Percentiles rank a stretch among this genome's conserved stretches.
Evolutionary conservation across 371 early-diverging fungal genomes (phyloP).

Genomic region (Mortierella sp.): DNA sequence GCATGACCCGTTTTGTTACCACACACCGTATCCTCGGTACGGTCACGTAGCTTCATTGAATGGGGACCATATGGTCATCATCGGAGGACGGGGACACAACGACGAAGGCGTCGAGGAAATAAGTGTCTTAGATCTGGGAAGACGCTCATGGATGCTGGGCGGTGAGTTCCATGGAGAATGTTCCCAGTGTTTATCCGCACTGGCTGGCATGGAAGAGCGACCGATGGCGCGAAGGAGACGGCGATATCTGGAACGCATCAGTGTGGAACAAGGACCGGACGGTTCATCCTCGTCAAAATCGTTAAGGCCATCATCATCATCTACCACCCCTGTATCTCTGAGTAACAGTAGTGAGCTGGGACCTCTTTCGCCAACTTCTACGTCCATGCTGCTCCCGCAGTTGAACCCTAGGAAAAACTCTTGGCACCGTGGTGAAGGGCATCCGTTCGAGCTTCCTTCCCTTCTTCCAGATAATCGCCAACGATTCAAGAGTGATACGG

Average conservation of each 20-base stretch:
- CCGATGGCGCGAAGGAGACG: slow-evolving; percentile 41
- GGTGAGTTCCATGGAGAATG: slow-evolving; percentile 16
- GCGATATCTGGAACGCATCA: slow-evolving; percentile 37
- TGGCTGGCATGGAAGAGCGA: slow-evolving; percentile 26
- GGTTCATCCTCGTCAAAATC: neutral
- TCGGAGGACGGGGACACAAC: slow-evolving; percentile 75
- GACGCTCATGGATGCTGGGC: slow-evolving; percentile 64
- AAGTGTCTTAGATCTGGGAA: slow-evolving; percentile 69
- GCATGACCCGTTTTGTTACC: slow-evolving; percentile 36
- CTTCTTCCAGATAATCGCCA: slow-evolving; percentile 8
- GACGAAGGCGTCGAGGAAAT: slow-evolving; percentile 75
- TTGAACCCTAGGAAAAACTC: slow-evolving; percentile 47
- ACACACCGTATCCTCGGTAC: slow-evolving; percentile 69
- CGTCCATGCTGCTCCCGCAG: slow-evolving; percentile 13
- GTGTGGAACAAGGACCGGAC: slow-evolving; percentile 2
- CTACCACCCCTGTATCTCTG: neutral
- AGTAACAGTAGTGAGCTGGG: neutral
- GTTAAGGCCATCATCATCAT: neutral
- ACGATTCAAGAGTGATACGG: slow-evolving; percentile 29
- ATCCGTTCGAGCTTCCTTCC: slow-evolving; percentile 28
- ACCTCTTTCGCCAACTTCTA: slow-evolving; percentile 4
- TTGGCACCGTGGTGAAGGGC: slow-evolving; percentile 51
- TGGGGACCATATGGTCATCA: slow-evolving; percentile 66
- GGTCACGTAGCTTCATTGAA: slow-evolving; percentile 72
- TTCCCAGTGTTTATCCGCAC: slow-evolving; percentile 9